Evolutionary conservation across 106 monocot species (phyloP).

Genomic region (Amphibolis antarctica): DNA sequence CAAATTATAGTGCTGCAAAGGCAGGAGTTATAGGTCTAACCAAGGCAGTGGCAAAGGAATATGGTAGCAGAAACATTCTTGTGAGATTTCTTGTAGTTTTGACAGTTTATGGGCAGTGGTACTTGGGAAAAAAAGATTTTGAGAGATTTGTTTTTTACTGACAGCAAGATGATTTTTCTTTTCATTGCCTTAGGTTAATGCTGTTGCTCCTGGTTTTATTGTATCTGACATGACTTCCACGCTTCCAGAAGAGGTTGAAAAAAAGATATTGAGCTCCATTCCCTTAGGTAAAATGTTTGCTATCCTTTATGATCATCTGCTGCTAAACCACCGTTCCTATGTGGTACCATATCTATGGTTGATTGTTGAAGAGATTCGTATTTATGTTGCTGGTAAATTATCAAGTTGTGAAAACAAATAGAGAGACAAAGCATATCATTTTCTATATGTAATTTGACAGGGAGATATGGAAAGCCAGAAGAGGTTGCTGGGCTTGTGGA

Average conservation of each 20-base stretch:
- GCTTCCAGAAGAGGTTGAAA: constrained; percentile 59
- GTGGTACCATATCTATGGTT: neutral
- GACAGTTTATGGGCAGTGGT: neutral
- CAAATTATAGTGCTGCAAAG: constrained; percentile 91
- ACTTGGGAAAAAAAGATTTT: neutral
- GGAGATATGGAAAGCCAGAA: constrained; percentile 57
- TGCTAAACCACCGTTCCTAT: neutral
- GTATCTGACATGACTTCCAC: constrained; percentile 78
- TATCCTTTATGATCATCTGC: too few relatives aligned
- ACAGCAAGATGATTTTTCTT: neutral
- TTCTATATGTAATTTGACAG: constrained; percentile 15
- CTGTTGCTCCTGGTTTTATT: constrained; percentile 86
- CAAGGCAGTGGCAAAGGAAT: constrained; percentile 71
- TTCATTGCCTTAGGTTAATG: constrained; percentile 51
- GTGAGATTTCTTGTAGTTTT: constrained; percentile 19
- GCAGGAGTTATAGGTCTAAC: constrained; percentile 86
- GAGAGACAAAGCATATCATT: neutral
- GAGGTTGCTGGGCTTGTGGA: constrained; percentile 76
- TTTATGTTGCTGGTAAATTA: too few relatives aligned
- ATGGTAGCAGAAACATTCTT: constrained; percentile 84
- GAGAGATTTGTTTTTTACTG: too few relatives aligned
- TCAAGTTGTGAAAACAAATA: neutral
- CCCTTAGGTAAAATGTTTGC: constrained; percentile 47
- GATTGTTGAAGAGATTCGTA: neutral
- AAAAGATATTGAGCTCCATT: constrained; percentile 48